Base-by-base conservation (phyloP, 345 rosid genomes). In the Gossypium turneri region DNA sequence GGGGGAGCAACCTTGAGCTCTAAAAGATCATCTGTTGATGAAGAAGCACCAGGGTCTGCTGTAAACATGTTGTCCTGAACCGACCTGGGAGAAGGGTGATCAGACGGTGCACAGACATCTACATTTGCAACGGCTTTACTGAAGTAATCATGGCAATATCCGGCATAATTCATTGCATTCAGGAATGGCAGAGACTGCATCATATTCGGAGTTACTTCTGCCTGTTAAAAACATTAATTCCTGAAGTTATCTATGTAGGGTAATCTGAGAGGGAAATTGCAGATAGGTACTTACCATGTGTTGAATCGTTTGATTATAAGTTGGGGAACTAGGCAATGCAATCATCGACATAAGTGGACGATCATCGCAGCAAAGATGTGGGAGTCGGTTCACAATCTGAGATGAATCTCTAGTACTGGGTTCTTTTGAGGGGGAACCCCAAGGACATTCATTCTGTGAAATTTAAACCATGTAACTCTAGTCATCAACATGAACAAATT, bases 341-440 rank as follows among this genome's bases (percentile, higher is more conserved):
- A 48, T 12, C 45, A 43, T 12, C 9, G 51, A 58, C 41, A 1
- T 24, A 24, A 29, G 27, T 7, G 17, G 56, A 29, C 79, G 45
- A 34, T 55, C 63, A 12, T 78, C 76, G 71, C 61, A 41, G 77
- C 74, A 60, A 57, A 70, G 76, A 58, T 29, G 57, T 19, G 82
- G 82, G 13, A 69, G 72, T 16, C 27, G 75, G 57, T 68, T 60
- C 22, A 43, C 25, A 61, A 76, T 24, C 48, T 70, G 48, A 63
- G 51, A 43, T 10, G 69, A 11, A 43, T 43, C 44, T 11, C 16
- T 64, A 17, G 11, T 19, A 17, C 0, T 11, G 19, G 50, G 12
- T 41, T 41, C 3, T 4, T 43, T 27, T 2, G 52, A 10, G 29
- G 27, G 44, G 44, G 9, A n/a, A 55, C 24, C n/a, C 24, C 25